Percentiles rank a stretch among this genome's conserved stretches.
Evolutionary conservation across 495 filamentous ascomycete genomes (phyloP).

Genomic region (Penicillium bovifimosum): DNA sequence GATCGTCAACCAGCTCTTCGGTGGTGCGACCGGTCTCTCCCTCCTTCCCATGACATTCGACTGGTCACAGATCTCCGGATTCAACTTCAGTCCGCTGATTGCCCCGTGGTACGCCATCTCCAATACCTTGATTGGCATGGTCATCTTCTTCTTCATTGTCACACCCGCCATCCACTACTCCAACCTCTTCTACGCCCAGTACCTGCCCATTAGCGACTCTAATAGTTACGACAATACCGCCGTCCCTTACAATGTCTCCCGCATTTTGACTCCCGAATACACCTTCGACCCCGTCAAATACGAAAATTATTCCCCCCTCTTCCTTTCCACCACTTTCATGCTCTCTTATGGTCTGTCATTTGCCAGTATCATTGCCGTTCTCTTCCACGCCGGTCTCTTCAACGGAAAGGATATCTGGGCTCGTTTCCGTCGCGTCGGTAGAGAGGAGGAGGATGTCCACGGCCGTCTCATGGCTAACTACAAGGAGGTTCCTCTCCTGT

Average conservation of each 20-base stretch:
- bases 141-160: conserved; percentile 49
- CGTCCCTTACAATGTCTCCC: conserved; percentile 44
- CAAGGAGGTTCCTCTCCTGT: conserved; percentile 56
- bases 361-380: conserved; percentile 49
- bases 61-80: conserved; percentile 64
- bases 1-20: conserved; percentile 53
- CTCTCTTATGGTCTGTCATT: conserved; percentile 57
- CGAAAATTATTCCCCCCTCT: conserved; percentile 53
- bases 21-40: conserved; percentile 55
- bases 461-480: conserved; percentile 57
- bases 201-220: conserved; percentile 52
- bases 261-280: conserved; percentile 47
- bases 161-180: conserved; percentile 49
- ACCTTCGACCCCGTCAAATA: conserved; percentile 53
- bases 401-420: conserved; percentile 51
- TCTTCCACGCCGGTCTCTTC: conserved; percentile 52
- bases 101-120: conserved; percentile 61
- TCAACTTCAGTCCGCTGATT: conserved; percentile 61
- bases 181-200: conserved; percentile 44
- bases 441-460: conserved; percentile 63
- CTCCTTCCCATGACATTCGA: conserved; percentile 62
- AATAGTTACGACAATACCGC: conserved; percentile 55
- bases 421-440: conserved; percentile 41
- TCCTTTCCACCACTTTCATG: conserved; percentile 55
- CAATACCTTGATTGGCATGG: conserved; percentile 52